phyloP scores from a whole-genome alignment of 2,329 filamentous ascomycete genomes.

The Ceratocystis huliohia region DNA sequence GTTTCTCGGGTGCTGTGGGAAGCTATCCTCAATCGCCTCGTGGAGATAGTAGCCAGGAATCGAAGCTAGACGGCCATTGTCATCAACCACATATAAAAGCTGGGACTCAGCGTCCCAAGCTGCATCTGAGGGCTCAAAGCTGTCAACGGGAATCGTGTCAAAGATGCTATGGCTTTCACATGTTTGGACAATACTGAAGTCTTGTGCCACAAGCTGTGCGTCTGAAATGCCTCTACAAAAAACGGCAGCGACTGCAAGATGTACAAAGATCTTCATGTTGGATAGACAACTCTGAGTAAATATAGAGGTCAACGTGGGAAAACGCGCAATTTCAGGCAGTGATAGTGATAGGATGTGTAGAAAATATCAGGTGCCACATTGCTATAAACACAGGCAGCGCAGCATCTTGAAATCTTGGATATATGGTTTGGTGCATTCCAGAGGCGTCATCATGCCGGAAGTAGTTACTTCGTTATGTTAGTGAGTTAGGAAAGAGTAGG shows the following conservation, averaged over 20 bases:
- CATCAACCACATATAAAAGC: slow-evolving; percentile 18
- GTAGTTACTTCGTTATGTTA: not conserved
- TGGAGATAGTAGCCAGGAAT: slow-evolving; percentile 14
- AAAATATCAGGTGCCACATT: too few species aligned
- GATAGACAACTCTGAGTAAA: not conserved
- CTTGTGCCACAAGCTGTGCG: slow-evolving; percentile 15
- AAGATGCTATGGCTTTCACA: slow-evolving; percentile 16
- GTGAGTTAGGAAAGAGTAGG: not conserved
- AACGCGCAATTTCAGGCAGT: too few species aligned
- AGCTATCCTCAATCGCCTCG: not conserved
- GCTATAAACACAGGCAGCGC: not conserved
- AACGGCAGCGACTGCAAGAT: not conserved
- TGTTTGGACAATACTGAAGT: not conserved
- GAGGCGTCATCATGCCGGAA: not conserved
- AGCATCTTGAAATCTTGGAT: not conserved
- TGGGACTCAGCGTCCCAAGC: slow-evolving; percentile 16
- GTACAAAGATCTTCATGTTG: slow-evolving; percentile 4
- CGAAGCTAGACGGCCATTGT: slow-evolving; percentile 18
- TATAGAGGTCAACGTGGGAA: not conserved
- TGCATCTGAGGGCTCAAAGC: slow-evolving; percentile 20
- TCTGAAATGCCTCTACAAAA: not conserved
- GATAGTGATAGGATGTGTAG: too few species aligned
- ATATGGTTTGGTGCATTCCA: not conserved
- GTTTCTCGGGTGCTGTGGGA: not conserved
- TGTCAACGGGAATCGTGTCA: slow-evolving; percentile 9